These are phyloP conservation scores for Oryza rufipogon DNA, from an alignment of 176 grass and related monocot species.

Conservation along the genomic window DNA sequence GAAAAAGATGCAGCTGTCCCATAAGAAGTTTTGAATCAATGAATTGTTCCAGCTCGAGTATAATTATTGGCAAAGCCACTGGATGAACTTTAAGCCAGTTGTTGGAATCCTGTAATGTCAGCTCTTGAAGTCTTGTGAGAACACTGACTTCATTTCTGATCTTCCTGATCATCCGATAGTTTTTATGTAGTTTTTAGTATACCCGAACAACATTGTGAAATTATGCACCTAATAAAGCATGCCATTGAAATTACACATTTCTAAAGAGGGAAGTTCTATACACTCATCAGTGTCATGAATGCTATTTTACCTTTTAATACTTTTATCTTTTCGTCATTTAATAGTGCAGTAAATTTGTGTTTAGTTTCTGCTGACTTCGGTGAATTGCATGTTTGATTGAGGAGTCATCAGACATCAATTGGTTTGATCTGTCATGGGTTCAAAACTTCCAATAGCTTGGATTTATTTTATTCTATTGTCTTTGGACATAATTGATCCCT, in stretches of 20 bases:
- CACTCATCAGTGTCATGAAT: background rate
- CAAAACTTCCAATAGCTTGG: background rate
- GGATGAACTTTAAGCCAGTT: background rate
- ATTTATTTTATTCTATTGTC: background rate
- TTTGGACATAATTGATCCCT: background rate
- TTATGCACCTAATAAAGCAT: background rate
- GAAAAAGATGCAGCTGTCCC: background rate
- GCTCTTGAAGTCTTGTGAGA: background rate
- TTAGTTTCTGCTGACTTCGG: constrained; percentile 18
- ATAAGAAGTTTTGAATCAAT: constrained; percentile 3
- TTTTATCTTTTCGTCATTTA: background rate
- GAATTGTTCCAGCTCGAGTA: constrained; percentile 7
- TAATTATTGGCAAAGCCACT: background rate
- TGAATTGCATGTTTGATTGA: constrained; percentile 7
- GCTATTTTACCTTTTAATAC: background rate
- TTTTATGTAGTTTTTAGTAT: constrained; percentile 15
- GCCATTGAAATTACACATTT: background rate
- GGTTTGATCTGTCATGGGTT: constrained; percentile 5
- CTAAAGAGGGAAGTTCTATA: background rate
- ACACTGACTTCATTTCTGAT: background rate
- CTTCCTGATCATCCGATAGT: background rate
- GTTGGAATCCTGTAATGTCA: constrained; percentile 8
- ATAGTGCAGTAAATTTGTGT: background rate
- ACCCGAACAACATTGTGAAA: background rate
- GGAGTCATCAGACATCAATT: background rate